Base-by-base conservation (phyloP, 176 grass and related monocot genomes). In the Poa annua region DNA sequence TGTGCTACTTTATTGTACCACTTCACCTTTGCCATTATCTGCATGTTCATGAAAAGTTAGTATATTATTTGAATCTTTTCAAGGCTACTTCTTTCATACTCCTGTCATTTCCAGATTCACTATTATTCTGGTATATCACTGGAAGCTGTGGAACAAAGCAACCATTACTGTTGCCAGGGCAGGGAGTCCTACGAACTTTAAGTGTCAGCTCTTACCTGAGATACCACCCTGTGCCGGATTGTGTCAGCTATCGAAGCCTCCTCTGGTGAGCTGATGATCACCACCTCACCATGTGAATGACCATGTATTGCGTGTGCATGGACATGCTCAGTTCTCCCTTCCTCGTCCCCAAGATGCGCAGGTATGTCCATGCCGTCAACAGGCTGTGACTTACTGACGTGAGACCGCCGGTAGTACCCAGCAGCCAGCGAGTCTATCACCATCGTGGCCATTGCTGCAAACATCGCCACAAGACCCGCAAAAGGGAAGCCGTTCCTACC, bases 381-480 rank as follows among this genome's bases (percentile, higher is more conserved):
- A 7, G 96, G 96, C 12, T 77, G 69, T 20, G 96, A 92, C 88
- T 98, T 98, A 51, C 89, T 95, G 90, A 93, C 86, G 82, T 98
- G 89, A 65, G 92, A 90, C 48, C 92, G 67, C 33, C 65, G 67
- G 80, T 98, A 98, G 79, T 95, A 98, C 29, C 92, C 92, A 71
- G 96, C 92, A 42, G 96, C 96, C 41, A 92, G 70, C n/a, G 96
- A 95, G 68, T 98, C 96, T 63, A 98, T 84, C 85, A 95, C 88
- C 92, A 95, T 95, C 14, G 96, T 98, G 21, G 49, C 80, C 45
- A 93, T 85, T 22, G 96, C 96, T 32, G 96, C 90, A 61, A 54
- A 65, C 96, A 98, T 98, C 9, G 93, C 89, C 50, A 95, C 89
- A 36, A 98, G 88, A 0, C 96, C 96, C 0, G 90, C 85, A 24